Percentiles rank a stretch among this genome's conserved stretches.
phyloP scores from a whole-genome alignment of 805 yeast species.

The Barnettozyma wickerhamii region DNA sequence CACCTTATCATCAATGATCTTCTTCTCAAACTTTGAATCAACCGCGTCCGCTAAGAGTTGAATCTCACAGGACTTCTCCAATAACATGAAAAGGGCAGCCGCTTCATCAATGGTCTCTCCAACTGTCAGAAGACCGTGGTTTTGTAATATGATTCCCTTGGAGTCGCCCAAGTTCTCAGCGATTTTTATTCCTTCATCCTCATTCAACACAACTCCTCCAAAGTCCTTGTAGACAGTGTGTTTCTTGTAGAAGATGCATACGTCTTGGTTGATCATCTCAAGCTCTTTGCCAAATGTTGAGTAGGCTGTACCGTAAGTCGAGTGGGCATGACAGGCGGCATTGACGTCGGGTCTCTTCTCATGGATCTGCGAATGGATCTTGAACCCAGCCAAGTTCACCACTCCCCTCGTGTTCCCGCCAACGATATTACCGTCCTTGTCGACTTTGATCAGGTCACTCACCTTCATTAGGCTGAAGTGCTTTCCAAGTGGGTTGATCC shows the following conservation, averaged over 20 bases:
- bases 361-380: constrained; percentile 65
- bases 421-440: constrained; percentile 57
- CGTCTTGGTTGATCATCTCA: constrained; percentile 81
- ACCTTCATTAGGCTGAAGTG: constrained; percentile 64
- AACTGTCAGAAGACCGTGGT: constrained; percentile 70
- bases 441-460: constrained; percentile 59
- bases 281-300: constrained; percentile 61
- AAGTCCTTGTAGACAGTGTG: constrained; percentile 65
- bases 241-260: constrained; percentile 57
- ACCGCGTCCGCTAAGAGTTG: constrained; percentile 60
- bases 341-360: constrained; percentile 64
- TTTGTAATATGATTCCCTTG: constrained; percentile 56
- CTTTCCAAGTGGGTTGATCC: constrained; percentile 86
- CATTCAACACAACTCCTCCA: constrained; percentile 76
- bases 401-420: constrained; percentile 50
- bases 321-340: constrained; percentile 72
- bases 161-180: constrained; percentile 56
- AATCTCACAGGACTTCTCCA: constrained; percentile 64
- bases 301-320: constrained; percentile 60
- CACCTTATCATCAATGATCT: constrained; percentile 50
- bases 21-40: constrained; percentile 33
- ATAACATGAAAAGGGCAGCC: constrained; percentile 55
- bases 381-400: constrained; percentile 66
- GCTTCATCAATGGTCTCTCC: constrained; percentile 74
- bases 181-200: constrained; percentile 55